A percentile compares a stretch with the other conserved stretches of the same genome.
Evolutionary conservation across 1,284 basidiomycete genomes (phyloP).

Genomic region (Salmacisia buchloeana): DNA sequence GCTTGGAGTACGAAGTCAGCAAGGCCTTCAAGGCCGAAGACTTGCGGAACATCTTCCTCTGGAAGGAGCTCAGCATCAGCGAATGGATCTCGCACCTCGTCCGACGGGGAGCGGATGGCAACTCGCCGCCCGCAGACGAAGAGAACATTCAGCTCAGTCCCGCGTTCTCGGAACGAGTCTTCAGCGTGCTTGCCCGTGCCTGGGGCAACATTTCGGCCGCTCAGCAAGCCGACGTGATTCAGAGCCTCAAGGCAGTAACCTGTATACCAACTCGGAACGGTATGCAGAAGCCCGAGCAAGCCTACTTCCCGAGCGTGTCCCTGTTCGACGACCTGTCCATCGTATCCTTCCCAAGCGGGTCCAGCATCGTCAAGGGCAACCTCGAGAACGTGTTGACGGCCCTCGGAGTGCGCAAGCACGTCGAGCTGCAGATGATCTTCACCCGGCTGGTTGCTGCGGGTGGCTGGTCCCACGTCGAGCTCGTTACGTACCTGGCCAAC

Average conservation of each 20-base stretch:
- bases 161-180: constrained; percentile 74
- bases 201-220: constrained; percentile 68
- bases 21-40: constrained; percentile 56
- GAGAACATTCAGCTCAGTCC: constrained; percentile 65
- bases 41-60: constrained; percentile 56
- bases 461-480: constrained; percentile 52
- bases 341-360: constrained; percentile 67
- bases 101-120: constrained; percentile 54
- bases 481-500: constrained; percentile 63
- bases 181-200: constrained; percentile 65
- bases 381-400: constrained; percentile 71
- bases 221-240: constrained; percentile 60
- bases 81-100: constrained; percentile 71
- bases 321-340: constrained; percentile 78
- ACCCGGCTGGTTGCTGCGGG: constrained; percentile 52
- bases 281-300: constrained; percentile 66
- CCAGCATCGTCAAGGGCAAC: constrained; percentile 62
- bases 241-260: constrained; percentile 60
- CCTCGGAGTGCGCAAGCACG: constrained; percentile 82
- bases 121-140: background rate
- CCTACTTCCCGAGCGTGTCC: constrained; percentile 82
- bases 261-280: constrained; percentile 82
- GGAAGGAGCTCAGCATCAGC: constrained; percentile 70
- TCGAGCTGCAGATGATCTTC: constrained; percentile 58
- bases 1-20: constrained; percentile 67